Conservation (phyloP, 2,329 filamentous ascomycete genomes). For the Pezicula radicicola region DNA sequence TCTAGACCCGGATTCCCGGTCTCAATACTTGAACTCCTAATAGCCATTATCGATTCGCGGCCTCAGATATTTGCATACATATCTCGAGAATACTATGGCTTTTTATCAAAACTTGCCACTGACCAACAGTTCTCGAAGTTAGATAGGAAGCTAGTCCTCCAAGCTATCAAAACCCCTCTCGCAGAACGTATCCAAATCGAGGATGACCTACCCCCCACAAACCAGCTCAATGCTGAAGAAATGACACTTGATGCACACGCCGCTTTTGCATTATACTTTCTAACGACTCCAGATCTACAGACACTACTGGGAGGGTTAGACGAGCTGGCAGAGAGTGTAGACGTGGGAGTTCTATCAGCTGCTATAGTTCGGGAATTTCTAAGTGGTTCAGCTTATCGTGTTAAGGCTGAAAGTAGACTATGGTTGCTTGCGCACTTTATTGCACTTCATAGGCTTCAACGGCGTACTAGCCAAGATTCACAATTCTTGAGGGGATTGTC, state of each 20-base stretch:
- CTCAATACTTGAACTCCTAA: constrained; percentile 20
- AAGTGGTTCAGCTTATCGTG: constrained; percentile 14
- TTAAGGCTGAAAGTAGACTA: constrained; percentile 39
- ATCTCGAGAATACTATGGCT: constrained; percentile 24
- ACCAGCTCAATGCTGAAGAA: constrained; percentile 10
- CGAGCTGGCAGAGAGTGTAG: constrained; percentile 18
- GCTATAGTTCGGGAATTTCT: constrained; percentile 21
- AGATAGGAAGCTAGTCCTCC: constrained; percentile 13
- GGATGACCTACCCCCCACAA: constrained; percentile 10
- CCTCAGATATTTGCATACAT: constrained; percentile 20
- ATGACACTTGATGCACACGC: constrained; percentile 17
- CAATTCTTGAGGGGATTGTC: constrained; percentile 50
- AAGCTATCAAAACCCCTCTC: constrained; percentile 23
- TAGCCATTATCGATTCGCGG: constrained; percentile 15
- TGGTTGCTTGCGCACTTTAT: constrained; percentile 69
- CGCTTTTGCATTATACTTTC: constrained; percentile 26
- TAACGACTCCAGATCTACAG: constrained; percentile 25
- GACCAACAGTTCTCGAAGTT: constrained; percentile 2
- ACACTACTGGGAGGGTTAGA: constrained; percentile 17
- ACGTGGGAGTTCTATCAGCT: constrained; percentile 22
- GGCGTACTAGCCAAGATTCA: constrained; percentile 31
- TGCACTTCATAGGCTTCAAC: constrained; percentile 44
- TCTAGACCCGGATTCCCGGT: constrained; percentile 12
- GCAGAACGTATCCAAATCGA: constrained; percentile 5
- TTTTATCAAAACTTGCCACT: constrained; percentile 21